phyloP scores from a whole-genome alignment of 805 yeast genomes.

The Ogataea philodendri region DNA sequence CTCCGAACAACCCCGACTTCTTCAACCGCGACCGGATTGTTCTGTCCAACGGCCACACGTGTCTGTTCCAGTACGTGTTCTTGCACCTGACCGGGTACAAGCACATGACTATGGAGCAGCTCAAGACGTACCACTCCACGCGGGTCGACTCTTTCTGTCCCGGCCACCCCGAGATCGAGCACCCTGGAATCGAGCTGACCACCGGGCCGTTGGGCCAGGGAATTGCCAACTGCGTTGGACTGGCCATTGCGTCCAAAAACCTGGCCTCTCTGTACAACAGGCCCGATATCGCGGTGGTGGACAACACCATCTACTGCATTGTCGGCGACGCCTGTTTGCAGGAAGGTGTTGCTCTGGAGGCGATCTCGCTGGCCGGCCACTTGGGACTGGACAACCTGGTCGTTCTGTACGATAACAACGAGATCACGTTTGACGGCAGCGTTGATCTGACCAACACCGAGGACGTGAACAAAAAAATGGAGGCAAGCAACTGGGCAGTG shows the following conservation, averaged over 20 bases:
- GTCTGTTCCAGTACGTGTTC: slow-evolving; percentile 82
- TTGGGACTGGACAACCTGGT: slow-evolving; percentile 87
- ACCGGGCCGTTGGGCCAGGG: slow-evolving; percentile 99
- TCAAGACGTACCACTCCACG: slow-evolving; percentile 71
- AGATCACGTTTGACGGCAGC: slow-evolving; percentile 93
- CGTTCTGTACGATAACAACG: slow-evolving; percentile 94
- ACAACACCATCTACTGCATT: slow-evolving; percentile 73
- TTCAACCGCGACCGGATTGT: slow-evolving; percentile 94
- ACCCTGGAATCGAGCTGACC: slow-evolving; percentile 94
- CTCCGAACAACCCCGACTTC: slow-evolving; percentile 90
- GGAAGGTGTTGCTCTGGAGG: slow-evolving; percentile 97
- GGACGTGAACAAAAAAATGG: slow-evolving; percentile 79
- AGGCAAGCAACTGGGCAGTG: slow-evolving; percentile 93
- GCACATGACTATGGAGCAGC: slow-evolving; percentile 69
- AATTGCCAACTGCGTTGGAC: slow-evolving; percentile 90
- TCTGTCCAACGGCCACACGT: slow-evolving; percentile 94
- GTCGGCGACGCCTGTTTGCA: slow-evolving; percentile 97
- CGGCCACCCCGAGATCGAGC: slow-evolving; percentile 94
- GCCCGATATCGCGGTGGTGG: slow-evolving; percentile 69
- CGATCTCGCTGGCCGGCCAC: slow-evolving; percentile 93
- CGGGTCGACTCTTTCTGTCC: slow-evolving; percentile 88
- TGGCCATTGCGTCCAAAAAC: slow-evolving; percentile 91
- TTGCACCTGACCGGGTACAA: slow-evolving; percentile 84
- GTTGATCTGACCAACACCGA: slow-evolving; percentile 90
- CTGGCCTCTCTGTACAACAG: slow-evolving; percentile 90